Base-by-base conservation (phyloP, 306 rosid genomes). In the Crataegus laevigata region DNA sequence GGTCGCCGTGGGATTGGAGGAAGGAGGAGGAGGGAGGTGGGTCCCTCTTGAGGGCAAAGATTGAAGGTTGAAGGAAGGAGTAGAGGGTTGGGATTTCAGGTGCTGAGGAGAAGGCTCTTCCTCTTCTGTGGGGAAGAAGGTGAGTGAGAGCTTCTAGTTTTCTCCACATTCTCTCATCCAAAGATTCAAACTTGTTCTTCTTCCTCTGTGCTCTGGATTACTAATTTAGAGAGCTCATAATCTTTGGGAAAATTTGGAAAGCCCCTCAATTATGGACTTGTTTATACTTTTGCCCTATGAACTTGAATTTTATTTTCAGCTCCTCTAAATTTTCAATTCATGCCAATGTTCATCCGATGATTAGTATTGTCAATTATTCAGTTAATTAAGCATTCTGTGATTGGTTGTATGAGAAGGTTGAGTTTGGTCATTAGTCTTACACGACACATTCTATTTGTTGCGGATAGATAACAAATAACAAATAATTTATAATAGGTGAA, bases 21-120 rank as follows among this genome's bases (percentile, higher is more conserved):
- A 77, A 61, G 32, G 80, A 78, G 22, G 54, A 47, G 30, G 80
- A 78, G 21, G 47, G 55, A 45, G 80, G 71, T 34, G 84, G 89
- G 61, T 68, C 80, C 50, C 68, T 82, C 57, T 66, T 92, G 28
- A 85, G 74, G 68, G 93, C 73, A 40, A 92, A 94, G n/a, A 90
- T 43, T n/a, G 91, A 85, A 51, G 93, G 93, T 77, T 94, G 96
- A 57, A 92, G 99, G 77, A 94, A 94, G 66, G 99, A 94, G 75
- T 92, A 90, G 38, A 89, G 97, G 61, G 76, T 73, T 8, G 97
- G 91, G 11, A 70, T 68, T 76, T 86, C 91, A 19, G 90, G 82
- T 2, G 76, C 24, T 55, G 91, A 82, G 7, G 96, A 90, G 32
- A 83, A 88, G 47, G 72, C 78, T 10, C 94, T 87, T 36, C 83